Conservation (phyloP, 495 filamentous ascomycete genomes). For the Penicillium steckii region DNA sequence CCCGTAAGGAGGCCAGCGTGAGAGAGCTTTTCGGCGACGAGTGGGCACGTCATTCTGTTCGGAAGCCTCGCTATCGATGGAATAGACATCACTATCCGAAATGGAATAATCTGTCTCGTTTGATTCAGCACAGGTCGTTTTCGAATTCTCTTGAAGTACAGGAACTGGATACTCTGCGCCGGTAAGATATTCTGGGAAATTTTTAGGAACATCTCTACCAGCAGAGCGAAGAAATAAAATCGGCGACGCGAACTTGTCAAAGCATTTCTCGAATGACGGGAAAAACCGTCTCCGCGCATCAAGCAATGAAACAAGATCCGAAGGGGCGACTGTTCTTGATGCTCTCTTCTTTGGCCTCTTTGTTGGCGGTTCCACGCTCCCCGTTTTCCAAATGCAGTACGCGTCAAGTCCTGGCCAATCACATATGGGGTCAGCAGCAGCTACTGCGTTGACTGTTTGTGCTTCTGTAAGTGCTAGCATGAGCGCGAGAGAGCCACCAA, state of each 20-base stretch:
- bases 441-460: slow-evolving; percentile 34
- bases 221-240: slow-evolving; percentile 56
- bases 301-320: slow-evolving; percentile 36
- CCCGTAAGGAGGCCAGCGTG: slow-evolving; percentile 43
- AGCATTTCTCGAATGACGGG: slow-evolving; percentile 45
- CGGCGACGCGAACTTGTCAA: slow-evolving; percentile 60
- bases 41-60: slow-evolving; percentile 2
- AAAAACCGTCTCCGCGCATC: slow-evolving; percentile 45
- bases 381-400: slow-evolving; percentile 23
- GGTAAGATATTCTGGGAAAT: slow-evolving; percentile 33
- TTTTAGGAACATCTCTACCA: slow-evolving; percentile 36
- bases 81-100: slow-evolving; percentile 10
- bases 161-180: slow-evolving; percentile 39
- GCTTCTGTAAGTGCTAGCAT: slow-evolving; percentile 62
- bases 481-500: slow-evolving; percentile 55
- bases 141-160: slow-evolving; percentile 14
- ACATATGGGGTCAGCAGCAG: slow-evolving; percentile 36
- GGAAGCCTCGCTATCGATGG: slow-evolving; percentile 1
- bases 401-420: slow-evolving; percentile 43
- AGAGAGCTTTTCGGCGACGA: slow-evolving; percentile 36
- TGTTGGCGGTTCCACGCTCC: neutral
- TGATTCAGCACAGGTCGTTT: neutral
- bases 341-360: slow-evolving; percentile 7
- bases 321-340: slow-evolving; percentile 16
- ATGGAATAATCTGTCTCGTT: neutral